Base-by-base conservation (phyloP, 495 filamentous ascomycete genomes). In the Penicillium cosmopolitanum region DNA sequence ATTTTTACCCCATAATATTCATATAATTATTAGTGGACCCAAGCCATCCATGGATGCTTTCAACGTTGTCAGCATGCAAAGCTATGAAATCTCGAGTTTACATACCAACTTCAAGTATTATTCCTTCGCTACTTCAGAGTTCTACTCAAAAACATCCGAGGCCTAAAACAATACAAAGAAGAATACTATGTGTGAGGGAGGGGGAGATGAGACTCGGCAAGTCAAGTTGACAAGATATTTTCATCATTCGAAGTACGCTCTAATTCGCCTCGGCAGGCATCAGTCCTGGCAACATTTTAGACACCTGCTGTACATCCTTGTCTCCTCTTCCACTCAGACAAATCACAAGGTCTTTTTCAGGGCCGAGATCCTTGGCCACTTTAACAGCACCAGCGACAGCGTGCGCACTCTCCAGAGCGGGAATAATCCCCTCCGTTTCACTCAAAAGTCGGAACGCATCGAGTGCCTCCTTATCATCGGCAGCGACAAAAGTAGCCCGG, bases 221-320 rank as follows among this genome's bases (percentile, higher is more conserved):
- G 28, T 31, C 28, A 9, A 31, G 23, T 23, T 3, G 23, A 23
- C 23, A 31, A 31, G 28, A 31, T 8, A 8, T 31, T 31, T 9
- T 31, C 28, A 7, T 31, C 7, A 1, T 31, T 7, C 28, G 4
- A 31, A 23, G 23, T 23, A 23, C 23, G 34, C 36, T 5, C 36
- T 38, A 38, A 38, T 38, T 38, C 12, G 10, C 12, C 42, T 19
- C 42, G 8, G 19, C 46, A 12, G 46, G 21, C 46, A 48, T 48
- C 46, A 48, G 4, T 4, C 3, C 21, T 19, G 94, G 93, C 66
- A 97, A 71, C 76, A 93, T 89, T 60, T 97, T 92, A 5, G 94
- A 94, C 47, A 98, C 92, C 68, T 89, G 94, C 85, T 97, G 92
- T 50, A 98, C 95, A 72, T 98, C 95, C 81, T 98, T 97, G 67